Evolutionary conservation across 768 basidiomycete species (phyloP).

Genomic region (Gelatoporia subvermispora): DNA sequence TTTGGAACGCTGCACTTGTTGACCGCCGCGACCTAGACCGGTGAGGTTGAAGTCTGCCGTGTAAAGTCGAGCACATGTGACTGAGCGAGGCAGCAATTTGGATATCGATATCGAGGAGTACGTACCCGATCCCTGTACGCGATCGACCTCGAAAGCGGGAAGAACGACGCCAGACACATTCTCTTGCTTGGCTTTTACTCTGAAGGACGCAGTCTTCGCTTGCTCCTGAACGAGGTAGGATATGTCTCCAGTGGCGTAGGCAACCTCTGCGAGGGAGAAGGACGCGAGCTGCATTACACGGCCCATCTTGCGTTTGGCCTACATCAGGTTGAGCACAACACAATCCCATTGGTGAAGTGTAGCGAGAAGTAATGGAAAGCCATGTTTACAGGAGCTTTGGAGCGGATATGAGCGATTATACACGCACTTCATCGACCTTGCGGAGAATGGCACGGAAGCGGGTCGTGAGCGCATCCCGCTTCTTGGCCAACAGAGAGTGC

Average conservation of each 20-base stretch:
- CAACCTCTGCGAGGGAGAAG: slow-evolving; percentile 98
- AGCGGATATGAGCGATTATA: neutral
- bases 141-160: slow-evolving; percentile 91
- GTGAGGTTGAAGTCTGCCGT: slow-evolving; percentile 89
- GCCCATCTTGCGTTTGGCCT: slow-evolving; percentile 99
- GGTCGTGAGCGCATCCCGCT: slow-evolving; percentile 93
- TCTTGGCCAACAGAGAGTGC: slow-evolving; percentile 94
- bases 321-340: slow-evolving; percentile 9
- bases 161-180: slow-evolving; percentile 97
- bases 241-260: slow-evolving; percentile 96
- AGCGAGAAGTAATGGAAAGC: neutral
- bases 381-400: neutral
- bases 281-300: slow-evolving; percentile 98
- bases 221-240: slow-evolving; percentile 97
- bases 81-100: neutral
- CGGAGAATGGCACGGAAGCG: slow-evolving; percentile 90
- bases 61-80: neutral
- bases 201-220: slow-evolving; percentile 86
- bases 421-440: slow-evolving; percentile 93
- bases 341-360: too few relatives aligned
- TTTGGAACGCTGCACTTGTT: slow-evolving; percentile 91
- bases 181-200: slow-evolving; percentile 92
- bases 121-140: slow-evolving; percentile 77
- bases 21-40: slow-evolving; percentile 93
- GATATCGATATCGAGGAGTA: neutral